Percentiles rank a stretch among this genome's conserved stretches.
Evolutionary conservation across 1,139 yeast species (phyloP).

Genomic region (Yamadazyma taylorii): DNA sequence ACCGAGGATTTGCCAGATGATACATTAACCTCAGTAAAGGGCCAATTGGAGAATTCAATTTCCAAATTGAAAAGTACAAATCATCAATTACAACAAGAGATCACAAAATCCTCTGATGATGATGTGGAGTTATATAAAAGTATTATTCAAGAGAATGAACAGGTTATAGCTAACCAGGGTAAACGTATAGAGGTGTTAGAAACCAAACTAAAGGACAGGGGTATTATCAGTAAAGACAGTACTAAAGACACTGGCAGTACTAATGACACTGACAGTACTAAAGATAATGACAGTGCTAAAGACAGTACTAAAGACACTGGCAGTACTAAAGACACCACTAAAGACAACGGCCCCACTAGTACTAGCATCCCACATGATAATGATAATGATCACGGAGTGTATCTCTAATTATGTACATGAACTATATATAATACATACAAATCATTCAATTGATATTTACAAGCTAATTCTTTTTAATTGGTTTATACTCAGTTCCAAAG

Average conservation of each 20-base stretch:
- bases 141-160: slow-evolving; percentile 34
- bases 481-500: slow-evolving; percentile 37
- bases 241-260: slow-evolving; percentile 6
- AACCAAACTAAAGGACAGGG: slow-evolving; percentile 29
- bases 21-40: slow-evolving; percentile 22
- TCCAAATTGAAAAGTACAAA: slow-evolving; percentile 35
- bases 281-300: too few relatives aligned
- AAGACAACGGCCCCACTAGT: too few relatives aligned
- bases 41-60: slow-evolving; percentile 28
- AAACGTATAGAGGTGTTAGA: slow-evolving; percentile 23
- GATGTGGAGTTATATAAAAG: slow-evolving; percentile 30
- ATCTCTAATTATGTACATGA: slow-evolving; percentile 9
- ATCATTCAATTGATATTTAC: slow-evolving; percentile 2
- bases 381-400: slow-evolving; percentile 13
- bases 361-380: too few relatives aligned
- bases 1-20: slow-evolving; percentile 37
- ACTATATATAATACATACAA: slow-evolving; percentile 9
- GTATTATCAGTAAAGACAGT: slow-evolving; percentile 14
- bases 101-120: slow-evolving; percentile 18
- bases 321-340: too few relatives aligned
- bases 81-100: slow-evolving; percentile 27
- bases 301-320: too few relatives aligned
- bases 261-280: too few relatives aligned
- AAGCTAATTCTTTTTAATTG: slow-evolving; percentile 23
- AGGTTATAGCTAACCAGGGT: slow-evolving; percentile 30